Base-by-base conservation (phyloP, 2,329 filamentous ascomycete genomes). In the Chaetomiaceae sp. region DNA sequence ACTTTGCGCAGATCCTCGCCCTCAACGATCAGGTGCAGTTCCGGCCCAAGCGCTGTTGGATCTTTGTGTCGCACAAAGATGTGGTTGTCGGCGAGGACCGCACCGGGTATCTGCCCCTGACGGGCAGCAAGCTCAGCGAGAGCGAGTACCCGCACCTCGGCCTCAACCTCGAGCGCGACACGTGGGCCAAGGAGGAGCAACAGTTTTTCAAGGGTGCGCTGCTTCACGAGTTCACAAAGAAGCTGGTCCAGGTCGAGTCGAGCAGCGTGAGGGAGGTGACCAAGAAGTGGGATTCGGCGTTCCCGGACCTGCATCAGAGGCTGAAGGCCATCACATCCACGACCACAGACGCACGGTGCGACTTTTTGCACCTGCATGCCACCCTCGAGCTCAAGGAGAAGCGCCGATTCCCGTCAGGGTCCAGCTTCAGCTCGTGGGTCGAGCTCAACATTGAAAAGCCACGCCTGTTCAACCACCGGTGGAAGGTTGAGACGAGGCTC, bases 321-420 rank as follows among this genome's bases (percentile, higher is more conserved):
- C 73, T 85, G 4, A 72, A 79, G 49, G 68, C 74, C 2, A 71
- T 75, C 9, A 55, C 58, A 11, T 54, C 54, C 6, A 44, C 49
- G 6, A 55, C 58, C 9, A 53, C 54, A 3, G 56, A 56, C 59
- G 71, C 75, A 20, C 77, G 76, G 34, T 80, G 81, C 55, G 77
- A 80, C 57, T 76, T 84, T 33, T 71, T 85, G 57, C 81, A 85
- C 68, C 81, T 85, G 72, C 81, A 83, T 56, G 75, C 80, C 4
- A 80, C 80, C 1, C 73, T 86, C 6, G 77, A 83, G 57, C 67
- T 85, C 2, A 79, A 82, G 63, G 74, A 81, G 57, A 76, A 77
- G 42, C 75, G 75, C 60, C 75, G 77, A 53, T 82, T 84, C 61
- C 81, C 81, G 4, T 69, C 74, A 11, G 78, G 80, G n/a, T 81